These are phyloP conservation scores for Fragaria ananassa DNA, from an alignment of 306 rosid species.

Conservation along the genomic window DNA sequence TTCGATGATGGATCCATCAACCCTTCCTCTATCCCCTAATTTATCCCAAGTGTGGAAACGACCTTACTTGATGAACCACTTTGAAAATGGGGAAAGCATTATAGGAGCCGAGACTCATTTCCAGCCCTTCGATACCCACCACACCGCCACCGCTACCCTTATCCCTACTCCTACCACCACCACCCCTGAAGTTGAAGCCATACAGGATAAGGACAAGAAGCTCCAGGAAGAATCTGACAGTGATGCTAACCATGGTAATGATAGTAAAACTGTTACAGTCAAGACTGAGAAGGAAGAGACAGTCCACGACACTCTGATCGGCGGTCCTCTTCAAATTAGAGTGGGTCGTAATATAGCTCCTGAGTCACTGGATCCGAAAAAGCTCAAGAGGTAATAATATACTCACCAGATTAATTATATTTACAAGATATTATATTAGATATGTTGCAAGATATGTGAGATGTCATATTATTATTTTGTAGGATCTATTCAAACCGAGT, in stretches of 20 bases:
- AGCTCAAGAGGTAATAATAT: conserved; percentile 28
- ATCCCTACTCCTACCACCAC: not conserved
- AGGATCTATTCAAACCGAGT: conserved; percentile 27
- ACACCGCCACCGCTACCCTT: not conserved
- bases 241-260: not conserved
- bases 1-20: conserved; percentile 8
- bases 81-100: not conserved
- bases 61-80: not conserved
- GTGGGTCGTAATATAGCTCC: not conserved
- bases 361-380: conserved; percentile 26
- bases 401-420: not conserved
- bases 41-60: conserved; percentile 14
- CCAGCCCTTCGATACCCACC: not conserved
- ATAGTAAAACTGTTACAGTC: not conserved
- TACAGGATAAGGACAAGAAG: not conserved
- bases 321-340: not conserved
- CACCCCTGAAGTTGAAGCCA: not conserved
- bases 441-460: not conserved
- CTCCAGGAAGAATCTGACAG: not conserved
- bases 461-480: not conserved
- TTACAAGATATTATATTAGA: not conserved
- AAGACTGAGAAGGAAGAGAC: not conserved
- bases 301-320: not conserved
- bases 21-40: conserved; percentile 2
- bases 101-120: not conserved